Evolutionary conservation across 306 rosid genomes (phyloP), one percentile per base, ranked within the genome.

Genomic region (Ochetophila trinervis): DNA sequence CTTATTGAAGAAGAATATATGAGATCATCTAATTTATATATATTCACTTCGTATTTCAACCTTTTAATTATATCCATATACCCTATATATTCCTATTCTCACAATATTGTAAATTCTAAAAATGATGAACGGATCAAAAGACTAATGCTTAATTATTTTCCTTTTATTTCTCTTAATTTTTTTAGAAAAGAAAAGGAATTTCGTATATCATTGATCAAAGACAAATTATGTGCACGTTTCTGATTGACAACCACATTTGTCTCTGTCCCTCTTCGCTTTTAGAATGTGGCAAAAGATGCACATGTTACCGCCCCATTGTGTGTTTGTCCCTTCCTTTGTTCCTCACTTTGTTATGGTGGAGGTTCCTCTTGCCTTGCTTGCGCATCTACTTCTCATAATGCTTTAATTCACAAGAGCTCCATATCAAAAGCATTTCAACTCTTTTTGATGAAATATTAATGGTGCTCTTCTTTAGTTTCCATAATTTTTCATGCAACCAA

Each of bases 291-390:
- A 57, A 63, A n/a, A 65, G 18, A 67, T 66, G 73, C 89, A 83
- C 84, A 81, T 84, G 85, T 86, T 86, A 58, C 35, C 80, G 82
- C 85, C 88, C 74, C 84, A 71, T 70, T 61, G 74, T 72, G 73
- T 79, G 75, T 57, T 62, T 79, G 85, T 82, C 88, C 72, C 84
- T 71, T 68, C 63, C 67, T 79, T 65, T 66, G 64, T 68, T 71
- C 65, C 68, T 77, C 67, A 34, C 82, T 65, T 82, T 60, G 79
- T 21, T 50, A 61, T 71, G 81, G 73, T 82, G 83, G 85, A 79
- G 70, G 65, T 69, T 77, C 69, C 57, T 71, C 72, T 17, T 64
- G 69, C 77, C 44, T 60, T 47, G 51, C 64, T 62, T 76, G 60
- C 57, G 74, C 74, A 60, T 74, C 37, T 73, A 72, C 27, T 77